These are phyloP conservation scores for Crithidia thermophila DNA, from an alignment of 208 protist species.

Conservation along the genomic window DNA sequence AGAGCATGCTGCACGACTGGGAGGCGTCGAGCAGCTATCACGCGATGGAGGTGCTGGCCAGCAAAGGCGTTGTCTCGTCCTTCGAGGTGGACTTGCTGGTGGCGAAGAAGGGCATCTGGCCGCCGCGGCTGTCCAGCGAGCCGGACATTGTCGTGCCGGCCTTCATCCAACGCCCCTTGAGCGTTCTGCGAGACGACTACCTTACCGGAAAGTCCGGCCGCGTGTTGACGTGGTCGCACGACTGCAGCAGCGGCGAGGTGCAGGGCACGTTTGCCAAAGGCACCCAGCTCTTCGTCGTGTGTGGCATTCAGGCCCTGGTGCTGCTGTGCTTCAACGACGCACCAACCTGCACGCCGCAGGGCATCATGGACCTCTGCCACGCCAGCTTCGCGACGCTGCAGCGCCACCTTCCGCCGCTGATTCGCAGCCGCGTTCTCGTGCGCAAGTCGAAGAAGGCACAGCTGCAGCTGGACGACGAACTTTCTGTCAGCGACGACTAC, in stretches of 20 bases:
- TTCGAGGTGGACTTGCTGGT: conserved; percentile 69
- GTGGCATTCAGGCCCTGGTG: conserved; percentile 70
- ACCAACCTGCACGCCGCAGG: conserved; percentile 34
- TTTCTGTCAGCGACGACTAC: conserved; percentile 72
- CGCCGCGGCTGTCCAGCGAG: conserved; percentile 41
- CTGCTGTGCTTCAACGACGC: conserved; percentile 77
- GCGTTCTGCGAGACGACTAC: conserved; percentile 60
- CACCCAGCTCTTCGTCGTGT: conserved; percentile 54
- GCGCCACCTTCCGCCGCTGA: conserved; percentile 31
- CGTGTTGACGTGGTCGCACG: conserved; percentile 83
- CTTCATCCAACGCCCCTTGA: conserved; percentile 50
- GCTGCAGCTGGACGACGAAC: conserved; percentile 41
- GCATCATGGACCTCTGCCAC: conserved; percentile 24
- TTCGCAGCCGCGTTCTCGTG: conserved; percentile 24
- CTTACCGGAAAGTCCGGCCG: conserved; percentile 61
- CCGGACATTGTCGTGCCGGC: conserved; percentile 31
- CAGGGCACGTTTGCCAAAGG: conserved; percentile 52
- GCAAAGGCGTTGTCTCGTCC: conserved; percentile 22
- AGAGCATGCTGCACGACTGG: conserved; percentile 89
- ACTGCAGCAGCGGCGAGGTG: conserved; percentile 73
- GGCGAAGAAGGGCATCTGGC: conserved; percentile 87
- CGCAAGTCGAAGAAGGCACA: conserved; percentile 30
- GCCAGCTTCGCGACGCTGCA: conserved; percentile 21
- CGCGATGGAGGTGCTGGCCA: conserved; percentile 45
- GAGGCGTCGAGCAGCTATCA: conserved; percentile 54